Base-by-base conservation (phyloP, 352 stramenopile genomes). In the Globisporangium paroecandrum region DNA sequence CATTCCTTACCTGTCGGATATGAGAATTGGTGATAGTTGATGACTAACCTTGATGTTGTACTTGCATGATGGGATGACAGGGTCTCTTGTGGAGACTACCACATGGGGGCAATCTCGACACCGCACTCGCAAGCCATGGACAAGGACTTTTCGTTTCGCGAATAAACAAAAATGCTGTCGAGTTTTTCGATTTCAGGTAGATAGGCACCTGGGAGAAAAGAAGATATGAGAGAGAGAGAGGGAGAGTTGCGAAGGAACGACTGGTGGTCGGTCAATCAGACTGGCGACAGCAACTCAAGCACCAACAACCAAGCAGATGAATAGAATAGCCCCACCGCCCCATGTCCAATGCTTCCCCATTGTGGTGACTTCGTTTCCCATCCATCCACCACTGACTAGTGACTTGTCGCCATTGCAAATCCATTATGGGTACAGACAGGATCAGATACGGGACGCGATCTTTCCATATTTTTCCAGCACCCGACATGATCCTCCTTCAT, bases 81-180 rank as follows among this genome's bases (percentile, higher is more conserved):
- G 24, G 76, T 97, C 55, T 82, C 89, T 53, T 96, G 89, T 66
- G 93, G 93, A 18, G 79, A 95, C 70, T 88, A 90, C 71, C 92
- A 98, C 76, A 86, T 94, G 76, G 89, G 88, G 29, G 83, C 83
- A 64, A 89, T 97, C 62, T 77, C 82, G 56, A 82, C 76, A 65
- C 84, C 79, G n/a, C 84, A 92, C 62, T 69, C 79, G n/a, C 66
- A 77, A 32, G 85, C 87, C 20, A 83, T 82, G 63, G 87, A 95
- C 75, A 86, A 77, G 72, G 87, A 95, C 64, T 95, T 93, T 76
- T 95, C 87, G 24, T 77, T 95, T 58, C 83, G 87, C 66, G 58
- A 83, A 63, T 86, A 82, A 49, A 63, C 83, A 82, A 49, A 4
- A 43, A 6, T 7, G 46, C 38, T 46, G 29, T 6, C n/a, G 2